phyloP scores from a whole-genome alignment of 768 basidiomycete genomes.

The Suillus bovinus region DNA sequence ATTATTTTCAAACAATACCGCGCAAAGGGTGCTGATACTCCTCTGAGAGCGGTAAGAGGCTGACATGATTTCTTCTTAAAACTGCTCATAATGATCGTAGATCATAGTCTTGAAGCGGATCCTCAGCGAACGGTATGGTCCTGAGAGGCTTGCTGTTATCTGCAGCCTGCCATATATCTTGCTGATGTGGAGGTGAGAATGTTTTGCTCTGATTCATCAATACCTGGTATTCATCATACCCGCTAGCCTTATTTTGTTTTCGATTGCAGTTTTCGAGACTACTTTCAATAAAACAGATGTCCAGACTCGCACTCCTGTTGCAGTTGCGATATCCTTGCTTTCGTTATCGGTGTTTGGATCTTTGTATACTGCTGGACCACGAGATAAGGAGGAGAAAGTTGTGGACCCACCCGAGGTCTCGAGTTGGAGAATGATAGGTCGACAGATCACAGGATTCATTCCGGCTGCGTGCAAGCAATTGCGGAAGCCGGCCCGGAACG shows the following conservation, averaged over 20 bases:
- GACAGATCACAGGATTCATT: neutral
- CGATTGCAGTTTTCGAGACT: conserved; percentile 29
- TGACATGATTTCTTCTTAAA: neutral
- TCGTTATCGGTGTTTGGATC: conserved; percentile 31
- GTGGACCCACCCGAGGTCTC: neutral
- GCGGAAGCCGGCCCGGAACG: neutral
- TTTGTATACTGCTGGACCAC: conserved; percentile 25
- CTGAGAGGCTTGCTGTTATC: conserved; percentile 39
- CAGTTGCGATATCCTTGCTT: conserved; percentile 23
- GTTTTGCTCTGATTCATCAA: neutral
- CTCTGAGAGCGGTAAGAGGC: conserved; percentile 26
- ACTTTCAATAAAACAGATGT: conserved; percentile 30
- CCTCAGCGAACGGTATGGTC: conserved; percentile 25
- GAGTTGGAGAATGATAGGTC: neutral
- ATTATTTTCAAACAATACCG: conserved; percentile 34
- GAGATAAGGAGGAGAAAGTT: conserved; percentile 17
- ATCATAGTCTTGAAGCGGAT: conserved; percentile 29
- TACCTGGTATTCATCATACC: neutral
- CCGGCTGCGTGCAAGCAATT: neutral
- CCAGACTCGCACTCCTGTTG: conserved; percentile 29
- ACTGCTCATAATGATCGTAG: conserved; percentile 16
- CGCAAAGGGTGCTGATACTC: conserved; percentile 33
- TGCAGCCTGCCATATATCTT: conserved; percentile 43
- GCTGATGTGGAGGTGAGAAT: conserved; percentile 40
- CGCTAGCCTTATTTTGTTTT: conserved; percentile 36